Evolutionary conservation across 2,329 filamentous ascomycete genomes (phyloP), one percentile per base, ranked within the genome.

Genomic region (Elsinoe australis): DNA sequence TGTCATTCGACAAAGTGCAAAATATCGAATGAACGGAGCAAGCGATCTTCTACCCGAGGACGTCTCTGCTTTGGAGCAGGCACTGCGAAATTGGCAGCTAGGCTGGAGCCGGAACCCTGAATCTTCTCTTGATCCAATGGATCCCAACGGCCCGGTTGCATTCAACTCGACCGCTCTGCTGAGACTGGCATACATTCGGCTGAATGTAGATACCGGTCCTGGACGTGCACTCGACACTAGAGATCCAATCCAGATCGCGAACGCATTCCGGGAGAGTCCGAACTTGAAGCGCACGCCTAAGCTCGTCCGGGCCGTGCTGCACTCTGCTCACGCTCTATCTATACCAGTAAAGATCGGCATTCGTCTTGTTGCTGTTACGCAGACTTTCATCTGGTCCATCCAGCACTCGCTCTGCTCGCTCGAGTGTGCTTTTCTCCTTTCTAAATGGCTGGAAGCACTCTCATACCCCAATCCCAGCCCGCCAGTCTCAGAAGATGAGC

Each of bases 361-460:
- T 12, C 72, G 75, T 45, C 68, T 71, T 10, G 74, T 78, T 0
- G 73, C 73, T 0, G 64, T 71, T 12, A 78, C 72, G 12, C 74
- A 78, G 44, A 72, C 74, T 0, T 74, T 76, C 35, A 72, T 76
- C 39, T 78, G 75, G 74, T 75, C 72, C 3, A 73, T 76, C 2
- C 66, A 76, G n/a, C 74, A 78, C 46, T 73, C 73, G 0, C 63
- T 78, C 0, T 75, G 72, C 3, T 72, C 71, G 1, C 63, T 79
- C 0, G 75, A 79, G 54, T 77, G 74, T 15, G 73, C 73, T 0
- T 68, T 78, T 0, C 59, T 79, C 2, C 59, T 78, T 0, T 72
- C 71, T 10, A 78, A 77, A 51, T 73, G 71, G 70, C 60, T 72
- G 38, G 71, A 68, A 46, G 61, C 62, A 0, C 51, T 67, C 1